These are phyloP conservation scores for Phaeosphaeriaceae sp. DNA, from an alignment of 2,329 filamentous ascomycete genomes.

Conservation along the genomic window DNA sequence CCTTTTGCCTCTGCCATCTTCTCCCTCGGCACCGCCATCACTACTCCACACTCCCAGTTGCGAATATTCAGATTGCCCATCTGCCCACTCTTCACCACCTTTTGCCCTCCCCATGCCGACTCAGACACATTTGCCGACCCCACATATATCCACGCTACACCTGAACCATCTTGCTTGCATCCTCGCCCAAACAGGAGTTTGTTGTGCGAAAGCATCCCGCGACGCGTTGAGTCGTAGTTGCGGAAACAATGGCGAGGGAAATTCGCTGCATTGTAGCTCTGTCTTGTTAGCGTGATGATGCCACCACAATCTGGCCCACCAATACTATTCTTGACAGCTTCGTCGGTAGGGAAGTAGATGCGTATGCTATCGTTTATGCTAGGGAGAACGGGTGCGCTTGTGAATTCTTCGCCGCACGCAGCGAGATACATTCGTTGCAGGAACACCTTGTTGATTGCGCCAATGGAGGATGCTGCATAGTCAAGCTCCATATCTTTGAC, in stretches of 20 bases:
- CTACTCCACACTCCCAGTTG: conserved; percentile 95
- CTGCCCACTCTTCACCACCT: conserved; percentile 71
- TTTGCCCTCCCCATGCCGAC: conserved; percentile 87
- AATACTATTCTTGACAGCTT: conserved; percentile 63
- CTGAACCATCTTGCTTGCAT: conserved; percentile 32
- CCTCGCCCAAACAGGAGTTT: conserved; percentile 66
- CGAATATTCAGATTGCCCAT: conserved; percentile 73
- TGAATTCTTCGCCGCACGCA: conserved; percentile 52
- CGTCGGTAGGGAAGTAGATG: conserved; percentile 42
- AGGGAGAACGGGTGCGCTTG: neutral
- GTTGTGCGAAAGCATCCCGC: conserved; percentile 83
- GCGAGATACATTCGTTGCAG: conserved; percentile 66
- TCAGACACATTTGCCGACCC: conserved; percentile 93
- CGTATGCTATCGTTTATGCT: conserved; percentile 28
- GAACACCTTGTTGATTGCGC: conserved; percentile 73
- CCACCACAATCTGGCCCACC: conserved; percentile 70
- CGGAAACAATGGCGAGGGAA: conserved; percentile 77
- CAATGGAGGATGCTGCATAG: conserved; percentile 81
- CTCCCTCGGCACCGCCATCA: conserved; percentile 64
- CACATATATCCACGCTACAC: conserved; percentile 77
- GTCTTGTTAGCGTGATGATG: conserved; percentile 78
- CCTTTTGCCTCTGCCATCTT: conserved; percentile 19
- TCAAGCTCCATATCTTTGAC: conserved; percentile 69
- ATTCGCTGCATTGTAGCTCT: conserved; percentile 70
- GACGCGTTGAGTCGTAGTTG: conserved; percentile 75